These are phyloP conservation scores for Tetrapyrgos nigripes DNA, from an alignment of 1,284 basidiomycete genomes.

Conservation along the genomic window DNA sequence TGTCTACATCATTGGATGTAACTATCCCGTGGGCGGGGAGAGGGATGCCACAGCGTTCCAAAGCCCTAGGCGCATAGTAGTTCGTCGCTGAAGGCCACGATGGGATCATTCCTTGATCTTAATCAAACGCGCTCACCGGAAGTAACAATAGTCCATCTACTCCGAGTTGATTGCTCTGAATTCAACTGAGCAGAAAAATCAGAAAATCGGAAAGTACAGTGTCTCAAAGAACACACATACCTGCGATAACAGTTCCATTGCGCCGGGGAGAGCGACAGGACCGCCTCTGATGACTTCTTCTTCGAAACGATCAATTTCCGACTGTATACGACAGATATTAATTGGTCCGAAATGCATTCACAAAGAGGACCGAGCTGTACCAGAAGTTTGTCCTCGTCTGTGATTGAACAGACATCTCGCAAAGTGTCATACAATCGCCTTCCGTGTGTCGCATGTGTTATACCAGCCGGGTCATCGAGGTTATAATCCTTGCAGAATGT, in stretches of 20 bases:
- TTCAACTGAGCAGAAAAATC: conserved; percentile 4
- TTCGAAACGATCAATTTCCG: conserved; percentile 70
- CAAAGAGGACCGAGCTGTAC: too few species aligned
- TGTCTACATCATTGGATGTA: conserved; percentile 75
- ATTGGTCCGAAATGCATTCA: background rate
- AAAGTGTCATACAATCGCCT: conserved; percentile 76
- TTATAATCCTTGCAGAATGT: conserved; percentile 63
- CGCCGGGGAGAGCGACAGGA: conserved; percentile 61
- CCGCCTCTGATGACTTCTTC: conserved; percentile 68
- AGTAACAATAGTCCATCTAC: conserved; percentile 80
- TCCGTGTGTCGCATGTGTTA: conserved; percentile 71
- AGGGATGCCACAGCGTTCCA: conserved; percentile 64
- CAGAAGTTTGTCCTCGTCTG: conserved; percentile 59
- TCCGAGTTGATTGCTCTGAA: conserved; percentile 17
- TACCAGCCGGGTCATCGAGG: conserved; percentile 53
- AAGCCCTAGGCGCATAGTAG: conserved; percentile 68
- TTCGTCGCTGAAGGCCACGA: conserved; percentile 58
- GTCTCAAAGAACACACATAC: conserved; percentile 35
- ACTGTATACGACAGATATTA: conserved; percentile 37
- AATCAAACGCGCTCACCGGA: conserved; percentile 56
- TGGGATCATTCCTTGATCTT: background rate
- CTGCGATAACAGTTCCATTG: conserved; percentile 52
- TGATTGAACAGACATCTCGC: conserved; percentile 68
- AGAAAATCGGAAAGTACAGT: background rate
- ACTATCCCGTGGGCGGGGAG: conserved; percentile 63